A percentile compares a stretch with the other conserved stretches of the same genome.
phyloP scores from a whole-genome alignment of 176 grass and related monocot species.

The Ampelocalamus luodianensis region DNA sequence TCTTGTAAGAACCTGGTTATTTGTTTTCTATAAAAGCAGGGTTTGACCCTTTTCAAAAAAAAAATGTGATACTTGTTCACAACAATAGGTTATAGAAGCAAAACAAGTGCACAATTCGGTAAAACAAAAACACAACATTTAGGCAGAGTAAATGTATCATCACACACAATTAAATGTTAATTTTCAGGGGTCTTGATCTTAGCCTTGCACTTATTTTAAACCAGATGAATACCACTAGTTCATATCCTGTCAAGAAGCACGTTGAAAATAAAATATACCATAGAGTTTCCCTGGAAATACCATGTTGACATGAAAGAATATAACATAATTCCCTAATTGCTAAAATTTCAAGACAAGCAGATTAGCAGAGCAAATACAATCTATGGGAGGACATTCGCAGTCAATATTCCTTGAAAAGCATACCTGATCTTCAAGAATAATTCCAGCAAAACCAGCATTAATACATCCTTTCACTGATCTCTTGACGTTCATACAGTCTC shows the following conservation, averaged over 20 bases:
- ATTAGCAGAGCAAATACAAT: neutral
- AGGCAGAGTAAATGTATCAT: neutral
- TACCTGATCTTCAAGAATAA: slow-evolving; percentile 99
- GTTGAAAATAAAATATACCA: neutral
- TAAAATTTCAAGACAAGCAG: neutral
- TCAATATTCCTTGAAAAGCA: neutral
- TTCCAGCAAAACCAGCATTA: slow-evolving; percentile 93
- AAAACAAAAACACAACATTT: neutral
- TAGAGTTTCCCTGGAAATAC: neutral
- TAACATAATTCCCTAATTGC: neutral
- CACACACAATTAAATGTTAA: neutral
- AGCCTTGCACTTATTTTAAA: neutral
- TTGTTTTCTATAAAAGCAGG: too few species aligned
- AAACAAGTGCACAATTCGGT: neutral
- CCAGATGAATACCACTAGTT: neutral
- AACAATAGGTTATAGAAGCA: neutral
- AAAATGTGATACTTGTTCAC: too few species aligned
- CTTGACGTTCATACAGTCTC: slow-evolving; percentile 93
- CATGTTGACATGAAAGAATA: neutral
- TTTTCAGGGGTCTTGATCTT: neutral
- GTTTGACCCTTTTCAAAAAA: too few species aligned
- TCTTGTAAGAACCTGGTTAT: too few species aligned
- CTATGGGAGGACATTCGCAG: neutral
- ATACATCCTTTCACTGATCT: slow-evolving; percentile 96
- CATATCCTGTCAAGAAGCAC: neutral